These are phyloP conservation scores for Boletus reticuloceps DNA, from an alignment of 768 basidiomycete genomes.

Conservation along the genomic window DNA sequence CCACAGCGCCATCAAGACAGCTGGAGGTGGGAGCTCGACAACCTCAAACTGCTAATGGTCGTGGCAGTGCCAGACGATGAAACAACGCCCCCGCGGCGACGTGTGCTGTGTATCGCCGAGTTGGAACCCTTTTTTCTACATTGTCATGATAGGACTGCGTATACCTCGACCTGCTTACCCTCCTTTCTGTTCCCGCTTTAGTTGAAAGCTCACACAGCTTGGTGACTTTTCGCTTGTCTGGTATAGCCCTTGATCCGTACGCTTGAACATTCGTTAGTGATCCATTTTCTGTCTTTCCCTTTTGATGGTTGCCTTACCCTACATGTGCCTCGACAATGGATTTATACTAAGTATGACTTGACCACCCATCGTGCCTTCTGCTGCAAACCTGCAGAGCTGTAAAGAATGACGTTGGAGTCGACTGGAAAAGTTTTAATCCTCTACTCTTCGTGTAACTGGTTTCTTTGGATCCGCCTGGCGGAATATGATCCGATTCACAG, in stretches of 20 bases:
- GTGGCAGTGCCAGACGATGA: conserved; percentile 46
- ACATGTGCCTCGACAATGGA: conserved; percentile 15
- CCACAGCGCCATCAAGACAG: conserved; percentile 86
- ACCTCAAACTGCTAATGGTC: conserved; percentile 79
- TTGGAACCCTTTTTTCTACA: conserved; percentile 2
- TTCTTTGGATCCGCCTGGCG: too few relatives aligned
- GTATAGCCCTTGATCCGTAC: not conserved
- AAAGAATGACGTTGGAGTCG: too few relatives aligned
- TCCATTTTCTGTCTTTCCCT: conserved; percentile 4
- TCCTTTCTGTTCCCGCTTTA: conserved; percentile 17
- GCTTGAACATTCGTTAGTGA: conserved; percentile 23
- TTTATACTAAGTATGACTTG: not conserved
- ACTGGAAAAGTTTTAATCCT: too few relatives aligned
- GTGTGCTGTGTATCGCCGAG: not conserved
- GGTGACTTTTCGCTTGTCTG: not conserved
- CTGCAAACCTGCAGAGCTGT: too few relatives aligned
- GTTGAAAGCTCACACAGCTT: not conserved
- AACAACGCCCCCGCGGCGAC: not conserved
- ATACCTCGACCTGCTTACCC: conserved; percentile 25
- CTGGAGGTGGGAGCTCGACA: conserved; percentile 90
- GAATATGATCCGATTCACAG: too few relatives aligned
- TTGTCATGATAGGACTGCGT: conserved; percentile 14
- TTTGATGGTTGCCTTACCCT: conserved; percentile 15
- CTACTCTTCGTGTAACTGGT: too few relatives aligned
- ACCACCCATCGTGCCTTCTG: too few relatives aligned